Evolutionary conservation across 176 grass and related monocot genomes (phyloP), one percentile per base, ranked within the genome.

Genomic region (Phoenix dactylifera): DNA sequence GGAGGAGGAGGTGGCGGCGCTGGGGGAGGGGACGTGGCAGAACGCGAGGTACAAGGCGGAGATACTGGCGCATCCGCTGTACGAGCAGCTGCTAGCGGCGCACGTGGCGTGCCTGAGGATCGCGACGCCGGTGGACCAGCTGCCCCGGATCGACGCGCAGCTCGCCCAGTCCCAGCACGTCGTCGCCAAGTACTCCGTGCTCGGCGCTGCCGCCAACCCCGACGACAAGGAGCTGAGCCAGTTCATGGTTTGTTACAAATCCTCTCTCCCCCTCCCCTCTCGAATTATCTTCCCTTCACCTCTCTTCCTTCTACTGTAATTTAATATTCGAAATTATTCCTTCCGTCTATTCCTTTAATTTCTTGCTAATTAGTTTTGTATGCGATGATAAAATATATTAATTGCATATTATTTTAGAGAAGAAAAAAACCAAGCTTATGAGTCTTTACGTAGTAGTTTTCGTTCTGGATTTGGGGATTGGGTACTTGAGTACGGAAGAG

Each of bases 91-190:
- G 26, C 65, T 68, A 19, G 17, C 65, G 65, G 65, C 65, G 52
- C 65, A 68, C 18, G 52, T 68, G 7, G 65, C 65, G 18, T 68
- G 65, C 52, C 51, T 68, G 65, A 55, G 65, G 22, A 39, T 68
- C 28, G 65, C 65, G 1, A 68, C 65, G 26, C 65, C 65, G 65
- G 65, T 68, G 65, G 65, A 68, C 26, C 65, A 68, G 19, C 52
- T 68, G 52, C 65, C 65, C 26, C 30, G 65, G 65, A 68, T 68
- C 52, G 65, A 68, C 65, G 18, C 65, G 51, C 65, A 68, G 26
- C 65, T 68, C 17, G 65, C 26, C 26, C 65, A 68, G 18, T 55
- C 65, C 6, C 65, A 44, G 52, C n/a, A 56, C 26, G 52, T 68
- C 18, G 52, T 55, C 7, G n/a, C 28, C 28, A 68, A 68, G 52